These are phyloP conservation scores for Neofusicoccum cordaticola DNA, from an alignment of 2,329 filamentous ascomycete species.

Conservation along the genomic window DNA sequence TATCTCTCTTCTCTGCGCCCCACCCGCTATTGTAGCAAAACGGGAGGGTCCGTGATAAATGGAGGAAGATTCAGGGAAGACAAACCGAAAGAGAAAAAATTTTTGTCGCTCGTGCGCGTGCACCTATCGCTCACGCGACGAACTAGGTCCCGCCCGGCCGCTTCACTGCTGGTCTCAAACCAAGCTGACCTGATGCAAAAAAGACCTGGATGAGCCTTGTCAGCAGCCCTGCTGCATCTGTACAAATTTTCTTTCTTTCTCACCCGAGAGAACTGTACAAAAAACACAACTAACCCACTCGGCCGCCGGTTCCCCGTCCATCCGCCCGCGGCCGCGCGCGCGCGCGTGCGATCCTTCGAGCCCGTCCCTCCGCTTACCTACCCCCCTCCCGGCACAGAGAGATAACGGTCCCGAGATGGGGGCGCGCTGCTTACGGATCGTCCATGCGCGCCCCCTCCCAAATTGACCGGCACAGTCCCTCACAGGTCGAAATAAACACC, in stretches of 20 bases:
- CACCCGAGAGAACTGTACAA: too few relatives aligned
- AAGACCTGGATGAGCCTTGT: neutral
- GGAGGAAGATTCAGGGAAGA: neutral
- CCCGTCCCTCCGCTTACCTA: too few relatives aligned
- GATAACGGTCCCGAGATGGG: neutral
- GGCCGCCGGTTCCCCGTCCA: neutral
- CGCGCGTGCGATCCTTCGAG: neutral
- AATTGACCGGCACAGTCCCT: too few relatives aligned
- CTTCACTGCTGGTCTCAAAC: neutral
- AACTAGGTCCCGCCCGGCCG: neutral
- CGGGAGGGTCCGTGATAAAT: neutral
- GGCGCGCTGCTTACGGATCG: neutral
- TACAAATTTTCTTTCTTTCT: neutral
- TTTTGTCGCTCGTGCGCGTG: neutral
- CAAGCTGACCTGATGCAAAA: neutral
- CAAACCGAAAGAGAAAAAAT: neutral
- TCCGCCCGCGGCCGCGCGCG: neutral
- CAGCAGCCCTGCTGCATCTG: neutral
- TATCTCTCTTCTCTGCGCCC: too few relatives aligned
- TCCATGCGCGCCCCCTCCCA: too few relatives aligned
- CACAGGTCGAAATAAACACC: neutral
- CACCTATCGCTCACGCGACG: too few relatives aligned
- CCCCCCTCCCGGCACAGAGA: too few relatives aligned
- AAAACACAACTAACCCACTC: neutral
- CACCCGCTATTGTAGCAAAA: neutral